A percentile compares a stretch with the other conserved stretches of the same genome.
These are phyloP conservation scores for Apophysomyces elegans DNA, from an alignment of 371 early-diverging fungal species.

Conservation along the genomic window DNA sequence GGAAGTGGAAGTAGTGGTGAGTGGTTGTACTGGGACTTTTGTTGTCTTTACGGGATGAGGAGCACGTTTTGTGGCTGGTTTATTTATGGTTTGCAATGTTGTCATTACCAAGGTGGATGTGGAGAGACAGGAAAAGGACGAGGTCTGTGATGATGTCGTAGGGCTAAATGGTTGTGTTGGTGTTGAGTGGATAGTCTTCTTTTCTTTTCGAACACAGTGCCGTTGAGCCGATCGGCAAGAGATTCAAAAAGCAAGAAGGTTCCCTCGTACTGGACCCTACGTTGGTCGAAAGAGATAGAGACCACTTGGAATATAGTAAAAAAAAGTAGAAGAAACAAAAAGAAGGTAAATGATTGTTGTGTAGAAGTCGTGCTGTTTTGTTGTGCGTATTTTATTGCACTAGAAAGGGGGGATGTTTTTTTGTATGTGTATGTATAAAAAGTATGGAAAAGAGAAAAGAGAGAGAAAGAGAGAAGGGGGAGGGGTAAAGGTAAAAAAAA, in stretches of 20 bases:
- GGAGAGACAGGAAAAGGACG: conserved; percentile 5
- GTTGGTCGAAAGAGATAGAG: not conserved
- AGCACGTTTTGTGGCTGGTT: conserved; percentile 8
- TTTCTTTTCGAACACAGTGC: conserved; percentile 20
- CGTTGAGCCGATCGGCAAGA: conserved; percentile 18
- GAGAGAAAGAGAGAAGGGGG: conserved; percentile 6
- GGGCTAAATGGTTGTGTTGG: not conserved
- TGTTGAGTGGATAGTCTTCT: conserved; percentile 7
- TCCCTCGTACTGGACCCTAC: conserved; percentile 14
- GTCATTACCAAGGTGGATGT: conserved; percentile 19
- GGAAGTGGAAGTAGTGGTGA: not conserved
- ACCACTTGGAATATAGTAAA: not conserved
- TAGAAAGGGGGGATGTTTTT: too few species aligned
- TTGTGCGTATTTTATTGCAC: too few species aligned
- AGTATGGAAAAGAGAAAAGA: not conserved
- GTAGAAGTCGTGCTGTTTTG: too few species aligned
- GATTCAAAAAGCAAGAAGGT: conserved; percentile 16
- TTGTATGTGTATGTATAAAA: too few species aligned
- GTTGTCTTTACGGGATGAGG: conserved; percentile 21
- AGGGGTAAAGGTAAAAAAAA: conserved; percentile 6
- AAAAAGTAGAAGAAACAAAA: not conserved
- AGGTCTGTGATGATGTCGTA: conserved; percentile 2
- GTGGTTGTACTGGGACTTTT: too few species aligned
- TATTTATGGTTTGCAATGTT: conserved; percentile 20
- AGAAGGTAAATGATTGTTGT: too few species aligned